These are phyloP conservation scores for Bimuria novae-zelandiae DNA, from an alignment of 2,329 filamentous ascomycete species.

Conservation along the genomic window DNA sequence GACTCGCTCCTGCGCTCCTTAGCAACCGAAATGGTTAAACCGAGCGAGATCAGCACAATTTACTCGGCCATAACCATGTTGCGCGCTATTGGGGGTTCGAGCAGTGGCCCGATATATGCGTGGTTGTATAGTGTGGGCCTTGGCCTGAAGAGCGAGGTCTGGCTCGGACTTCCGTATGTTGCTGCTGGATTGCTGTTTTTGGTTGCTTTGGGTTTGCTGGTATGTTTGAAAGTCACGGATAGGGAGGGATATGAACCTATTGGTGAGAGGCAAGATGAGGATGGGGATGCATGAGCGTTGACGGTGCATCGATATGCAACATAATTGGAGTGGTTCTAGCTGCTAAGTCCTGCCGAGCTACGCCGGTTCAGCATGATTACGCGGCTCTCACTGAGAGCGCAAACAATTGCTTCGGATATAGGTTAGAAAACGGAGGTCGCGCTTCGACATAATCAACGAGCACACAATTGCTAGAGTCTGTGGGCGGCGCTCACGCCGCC, in stretches of 20 bases:
- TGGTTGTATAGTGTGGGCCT: constrained; percentile 19
- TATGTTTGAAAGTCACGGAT: not conserved
- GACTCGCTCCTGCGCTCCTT: constrained; percentile 25
- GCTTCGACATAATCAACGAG: too few species aligned
- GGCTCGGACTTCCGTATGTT: constrained; percentile 19
- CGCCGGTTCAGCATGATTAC: too few species aligned
- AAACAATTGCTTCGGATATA: too few species aligned
- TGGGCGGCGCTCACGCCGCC: not conserved
- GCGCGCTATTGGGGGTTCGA: constrained; percentile 21
- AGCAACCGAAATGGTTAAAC: constrained; percentile 22
- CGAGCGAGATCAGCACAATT: constrained; percentile 15
- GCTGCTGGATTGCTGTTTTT: constrained; percentile 16
- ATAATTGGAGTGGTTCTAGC: not conserved
- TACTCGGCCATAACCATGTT: constrained; percentile 29
- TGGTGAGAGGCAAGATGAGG: not conserved
- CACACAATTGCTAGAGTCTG: too few species aligned
- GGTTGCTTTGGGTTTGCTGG: constrained; percentile 6
- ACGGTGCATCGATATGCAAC: not conserved
- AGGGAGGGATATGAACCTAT: constrained; percentile 1
- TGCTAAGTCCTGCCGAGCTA: not conserved
- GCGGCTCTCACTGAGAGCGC: too few species aligned
- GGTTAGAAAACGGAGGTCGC: too few species aligned
- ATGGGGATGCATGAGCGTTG: not conserved
- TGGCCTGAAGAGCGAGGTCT: not conserved
- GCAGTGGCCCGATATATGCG: constrained; percentile 25